Conservation (phyloP, 371 early-diverging fungal genomes). For the Actinomortierella wolfii region DNA sequence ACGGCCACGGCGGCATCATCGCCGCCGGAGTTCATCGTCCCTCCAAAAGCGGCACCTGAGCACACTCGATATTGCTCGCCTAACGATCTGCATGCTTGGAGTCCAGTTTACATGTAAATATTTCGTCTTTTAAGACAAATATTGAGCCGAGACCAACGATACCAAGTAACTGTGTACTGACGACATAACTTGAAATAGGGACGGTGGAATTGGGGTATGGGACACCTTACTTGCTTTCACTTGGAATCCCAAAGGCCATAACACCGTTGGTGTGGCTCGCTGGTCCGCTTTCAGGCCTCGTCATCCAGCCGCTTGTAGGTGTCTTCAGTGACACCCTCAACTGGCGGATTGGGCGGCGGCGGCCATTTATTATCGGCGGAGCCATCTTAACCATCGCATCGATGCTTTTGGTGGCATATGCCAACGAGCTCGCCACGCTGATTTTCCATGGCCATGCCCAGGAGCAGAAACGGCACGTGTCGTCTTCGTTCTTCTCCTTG, state of each 20-base stretch:
- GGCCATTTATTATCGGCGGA: conserved; percentile 61
- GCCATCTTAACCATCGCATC: conserved; percentile 59
- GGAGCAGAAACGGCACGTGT: too few species aligned
- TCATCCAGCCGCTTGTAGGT: conserved; percentile 56
- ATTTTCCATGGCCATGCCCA: conserved; percentile 15
- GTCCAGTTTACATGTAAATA: conserved; percentile 69
- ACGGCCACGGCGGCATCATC: too few species aligned
- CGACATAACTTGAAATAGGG: too few species aligned
- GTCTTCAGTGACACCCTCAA: conserved; percentile 62
- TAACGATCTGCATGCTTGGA: conserved; percentile 68
- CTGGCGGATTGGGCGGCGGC: conserved; percentile 56
- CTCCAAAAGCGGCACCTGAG: conserved; percentile 16
- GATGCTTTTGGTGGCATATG: conserved; percentile 68
- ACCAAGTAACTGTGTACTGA: too few species aligned
- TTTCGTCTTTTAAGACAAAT: too few species aligned
- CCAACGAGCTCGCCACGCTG: conserved; percentile 53
- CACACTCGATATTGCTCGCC: conserved; percentile 45
- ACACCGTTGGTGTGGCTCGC: conserved; percentile 80
- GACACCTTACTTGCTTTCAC: conserved; percentile 75
- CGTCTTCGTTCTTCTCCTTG: background rate
- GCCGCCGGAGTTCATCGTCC: background rate
- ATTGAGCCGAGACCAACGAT: too few species aligned
- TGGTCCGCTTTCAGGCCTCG: conserved; percentile 72
- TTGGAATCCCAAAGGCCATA: conserved; percentile 67
- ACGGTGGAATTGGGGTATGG: conserved; percentile 60